phyloP scores from a whole-genome alignment of 257 asterid species.

The Fraxinus anomala region DNA sequence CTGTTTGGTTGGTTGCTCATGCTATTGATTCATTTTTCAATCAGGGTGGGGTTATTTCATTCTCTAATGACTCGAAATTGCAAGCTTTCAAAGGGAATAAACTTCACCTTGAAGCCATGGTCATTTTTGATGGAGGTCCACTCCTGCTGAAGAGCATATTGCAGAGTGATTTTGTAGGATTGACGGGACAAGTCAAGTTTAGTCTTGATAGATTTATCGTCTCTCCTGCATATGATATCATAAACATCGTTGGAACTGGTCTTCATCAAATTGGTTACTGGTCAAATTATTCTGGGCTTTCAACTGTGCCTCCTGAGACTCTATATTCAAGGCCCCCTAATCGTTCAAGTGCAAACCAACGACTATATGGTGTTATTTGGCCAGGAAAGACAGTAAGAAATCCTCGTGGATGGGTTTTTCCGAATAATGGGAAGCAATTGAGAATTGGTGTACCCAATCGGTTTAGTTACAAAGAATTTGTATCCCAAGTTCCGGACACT shows the following conservation, averaged over 20 bases:
- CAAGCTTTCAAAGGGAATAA: slow-evolving; percentile 41
- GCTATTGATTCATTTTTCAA: slow-evolving; percentile 68
- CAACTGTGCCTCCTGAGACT: slow-evolving; percentile 63
- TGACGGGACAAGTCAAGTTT: slow-evolving; percentile 74
- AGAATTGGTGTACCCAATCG: slow-evolving; percentile 84
- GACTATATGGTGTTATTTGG: slow-evolving; percentile 69
- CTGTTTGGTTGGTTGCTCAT: slow-evolving; percentile 80
- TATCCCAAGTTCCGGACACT: slow-evolving; percentile 67
- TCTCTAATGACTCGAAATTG: slow-evolving; percentile 63
- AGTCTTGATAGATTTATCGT: slow-evolving; percentile 51
- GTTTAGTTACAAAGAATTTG: slow-evolving; percentile 71
- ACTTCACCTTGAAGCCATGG: slow-evolving; percentile 72
- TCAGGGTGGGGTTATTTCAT: slow-evolving; percentile 73
- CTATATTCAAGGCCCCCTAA: slow-evolving; percentile 50
- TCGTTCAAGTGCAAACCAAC: slow-evolving; percentile 53
- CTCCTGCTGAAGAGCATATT: slow-evolving; percentile 55
- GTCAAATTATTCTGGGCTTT: slow-evolving; percentile 78
- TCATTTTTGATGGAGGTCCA: slow-evolving; percentile 75
- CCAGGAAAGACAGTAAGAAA: slow-evolving; percentile 69
- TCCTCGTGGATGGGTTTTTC: slow-evolving; percentile 99
- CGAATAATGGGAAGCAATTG: slow-evolving; percentile 71
- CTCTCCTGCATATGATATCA: slow-evolving; percentile 72
- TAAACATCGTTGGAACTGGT: slow-evolving; percentile 85
- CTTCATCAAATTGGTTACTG: slow-evolving; percentile 76
- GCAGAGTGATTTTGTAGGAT: slow-evolving; percentile 65